These are phyloP conservation scores for Boletus vermiculosoides DNA, from an alignment of 768 basidiomycete species.

Conservation along the genomic window DNA sequence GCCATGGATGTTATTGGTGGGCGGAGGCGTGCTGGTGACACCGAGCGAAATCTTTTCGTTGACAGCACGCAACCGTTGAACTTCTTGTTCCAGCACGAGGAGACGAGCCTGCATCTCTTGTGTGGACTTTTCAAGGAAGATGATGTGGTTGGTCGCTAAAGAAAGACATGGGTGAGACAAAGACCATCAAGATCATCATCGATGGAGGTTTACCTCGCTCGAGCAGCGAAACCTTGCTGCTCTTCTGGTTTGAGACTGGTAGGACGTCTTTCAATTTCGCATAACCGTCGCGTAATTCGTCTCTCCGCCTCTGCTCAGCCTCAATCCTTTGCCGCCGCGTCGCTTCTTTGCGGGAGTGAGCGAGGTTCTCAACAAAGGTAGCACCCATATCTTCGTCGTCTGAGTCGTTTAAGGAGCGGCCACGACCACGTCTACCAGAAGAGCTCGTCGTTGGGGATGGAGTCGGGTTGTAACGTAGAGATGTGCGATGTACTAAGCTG, in stretches of 20 bases:
- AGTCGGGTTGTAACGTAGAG: slow-evolving; percentile 74
- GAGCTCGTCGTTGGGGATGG: slow-evolving; percentile 76
- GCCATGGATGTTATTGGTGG: slow-evolving; percentile 42
- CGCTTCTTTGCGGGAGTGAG: slow-evolving; percentile 78
- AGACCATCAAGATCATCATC: neutral
- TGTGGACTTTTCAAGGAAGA: slow-evolving; percentile 68
- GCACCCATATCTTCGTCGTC: slow-evolving; percentile 77
- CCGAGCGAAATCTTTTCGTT: slow-evolving; percentile 84
- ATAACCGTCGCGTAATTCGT: slow-evolving; percentile 89
- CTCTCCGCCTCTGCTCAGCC: slow-evolving; percentile 85
- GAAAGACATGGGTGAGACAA: slow-evolving; percentile 13
- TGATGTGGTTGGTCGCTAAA: slow-evolving; percentile 77
- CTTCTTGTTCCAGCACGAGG: slow-evolving; percentile 63
- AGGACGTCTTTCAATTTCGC: slow-evolving; percentile 84
- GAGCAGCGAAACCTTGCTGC: slow-evolving; percentile 84
- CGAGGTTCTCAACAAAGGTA: slow-evolving; percentile 66
- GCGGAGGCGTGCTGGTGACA: slow-evolving; percentile 54
- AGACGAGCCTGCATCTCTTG: slow-evolving; percentile 70
- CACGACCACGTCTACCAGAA: slow-evolving; percentile 61
- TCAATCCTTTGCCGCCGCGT: slow-evolving; percentile 83
- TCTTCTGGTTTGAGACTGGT: slow-evolving; percentile 86
- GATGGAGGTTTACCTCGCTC: slow-evolving; percentile 66
- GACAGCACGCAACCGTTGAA: slow-evolving; percentile 64
- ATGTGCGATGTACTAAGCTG: slow-evolving; percentile 71
- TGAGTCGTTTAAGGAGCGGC: slow-evolving; percentile 69